Conservation (phyloP, 2,329 filamentous ascomycete species). For the Rugonectria rugulosa region DNA sequence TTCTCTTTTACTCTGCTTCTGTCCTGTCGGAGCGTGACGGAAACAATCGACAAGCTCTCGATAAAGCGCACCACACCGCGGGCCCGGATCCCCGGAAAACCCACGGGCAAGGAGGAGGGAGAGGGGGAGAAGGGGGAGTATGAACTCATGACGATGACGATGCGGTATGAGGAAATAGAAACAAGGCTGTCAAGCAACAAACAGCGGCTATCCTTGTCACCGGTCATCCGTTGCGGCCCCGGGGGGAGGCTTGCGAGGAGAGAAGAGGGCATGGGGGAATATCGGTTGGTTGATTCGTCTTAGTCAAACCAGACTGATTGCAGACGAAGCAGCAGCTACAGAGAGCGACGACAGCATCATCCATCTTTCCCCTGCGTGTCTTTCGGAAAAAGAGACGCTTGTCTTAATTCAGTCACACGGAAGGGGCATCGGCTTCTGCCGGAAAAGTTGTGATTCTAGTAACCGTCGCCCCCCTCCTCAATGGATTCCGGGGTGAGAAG, state of each 20-base stretch:
- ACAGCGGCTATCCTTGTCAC: slow-evolving; percentile 5
- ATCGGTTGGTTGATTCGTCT: slow-evolving; percentile 7
- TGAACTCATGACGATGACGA: slow-evolving; percentile 27
- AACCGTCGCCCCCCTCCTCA: slow-evolving; percentile 1
- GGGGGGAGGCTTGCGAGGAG: background rate
- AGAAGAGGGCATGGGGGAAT: background rate
- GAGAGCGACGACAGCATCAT: background rate
- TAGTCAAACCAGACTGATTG: background rate
- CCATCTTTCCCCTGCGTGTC: slow-evolving; percentile 1
- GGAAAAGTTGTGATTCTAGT: slow-evolving; percentile 1
- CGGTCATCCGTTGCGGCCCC: slow-evolving; percentile 2
- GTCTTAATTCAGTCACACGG: slow-evolving; percentile 5
- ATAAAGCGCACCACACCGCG: slow-evolving; percentile 16
- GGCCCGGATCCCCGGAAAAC: slow-evolving; percentile 35
- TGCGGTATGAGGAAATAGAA: slow-evolving; percentile 20
- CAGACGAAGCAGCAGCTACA: background rate
- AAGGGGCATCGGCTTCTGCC: slow-evolving; percentile 12
- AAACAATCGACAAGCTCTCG: slow-evolving; percentile 10
- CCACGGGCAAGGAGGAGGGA: slow-evolving; percentile 17
- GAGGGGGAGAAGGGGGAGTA: slow-evolving; percentile 11
- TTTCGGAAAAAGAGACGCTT: slow-evolving; percentile 28
- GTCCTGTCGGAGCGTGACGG: slow-evolving; percentile 1
- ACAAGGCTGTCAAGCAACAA: slow-evolving; percentile 18
- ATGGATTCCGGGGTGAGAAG: slow-evolving; percentile 8
- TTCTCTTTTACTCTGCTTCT: too few species aligned